These are phyloP conservation scores for Pichia sp. DNA, from an alignment of 1,139 yeast species.

Conservation along the genomic window DNA sequence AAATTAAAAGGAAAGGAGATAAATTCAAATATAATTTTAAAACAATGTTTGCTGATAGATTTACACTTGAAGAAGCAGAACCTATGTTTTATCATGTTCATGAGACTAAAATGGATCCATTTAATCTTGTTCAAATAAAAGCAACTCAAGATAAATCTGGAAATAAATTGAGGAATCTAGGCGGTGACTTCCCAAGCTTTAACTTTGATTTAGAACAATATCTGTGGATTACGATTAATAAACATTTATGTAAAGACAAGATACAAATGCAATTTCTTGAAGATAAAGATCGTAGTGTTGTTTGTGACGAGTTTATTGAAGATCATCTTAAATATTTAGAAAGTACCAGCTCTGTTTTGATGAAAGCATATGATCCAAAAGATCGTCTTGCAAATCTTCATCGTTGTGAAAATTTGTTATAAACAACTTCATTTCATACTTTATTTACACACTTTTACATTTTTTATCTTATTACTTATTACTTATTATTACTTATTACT, in stretches of 20 bases:
- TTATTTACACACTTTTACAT: too few species aligned
- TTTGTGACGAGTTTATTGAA: slow-evolving; percentile 24
- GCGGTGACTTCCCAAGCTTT: slow-evolving; percentile 19
- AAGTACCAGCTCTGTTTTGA: slow-evolving; percentile 1
- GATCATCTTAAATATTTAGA: slow-evolving; percentile 22
- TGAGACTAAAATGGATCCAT: slow-evolving; percentile 27
- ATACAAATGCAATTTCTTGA: slow-evolving; percentile 21
- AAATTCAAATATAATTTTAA: slow-evolving; percentile 20
- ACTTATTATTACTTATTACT: too few species aligned
- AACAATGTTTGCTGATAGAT: slow-evolving; percentile 16
- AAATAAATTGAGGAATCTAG: slow-evolving; percentile 19
- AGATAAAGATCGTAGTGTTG: slow-evolving; percentile 11
- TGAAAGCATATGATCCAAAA: slow-evolving; percentile 1
- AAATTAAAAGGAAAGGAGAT: slow-evolving; percentile 10
- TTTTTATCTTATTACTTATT: too few species aligned
- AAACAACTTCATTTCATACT: neutral
- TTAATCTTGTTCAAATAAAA: slow-evolving; percentile 14
- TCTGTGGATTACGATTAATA: slow-evolving; percentile 27
- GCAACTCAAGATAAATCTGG: slow-evolving; percentile 18
- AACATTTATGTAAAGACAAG: slow-evolving; percentile 25
- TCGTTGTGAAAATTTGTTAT: slow-evolving; percentile 3
- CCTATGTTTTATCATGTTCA: slow-evolving; percentile 28
- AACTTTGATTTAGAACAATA: slow-evolving; percentile 23
- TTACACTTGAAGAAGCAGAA: slow-evolving; percentile 16
- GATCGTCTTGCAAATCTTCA: slow-evolving; percentile 12